Evolutionary conservation across 495 filamentous ascomycete species (phyloP), one percentile per base, ranked within the genome.

Genomic region (Lasiosphaeria miniovina): DNA sequence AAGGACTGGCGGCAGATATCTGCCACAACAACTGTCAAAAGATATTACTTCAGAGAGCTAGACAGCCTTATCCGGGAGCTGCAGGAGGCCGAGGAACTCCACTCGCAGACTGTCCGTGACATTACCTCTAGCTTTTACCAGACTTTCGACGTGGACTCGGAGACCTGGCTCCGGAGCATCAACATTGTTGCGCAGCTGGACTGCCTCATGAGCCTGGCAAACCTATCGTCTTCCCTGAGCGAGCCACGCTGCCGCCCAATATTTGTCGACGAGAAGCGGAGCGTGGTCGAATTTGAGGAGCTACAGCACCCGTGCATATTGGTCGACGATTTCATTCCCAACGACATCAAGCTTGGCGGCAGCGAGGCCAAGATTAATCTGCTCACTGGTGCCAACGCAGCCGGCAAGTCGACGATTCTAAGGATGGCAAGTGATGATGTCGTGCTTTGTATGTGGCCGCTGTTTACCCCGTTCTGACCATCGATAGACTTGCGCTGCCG

Each of bases 341-440:
- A 99, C 66, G 89, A 96, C 69, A 84, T 99, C 55, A 82, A 86
- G 59, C 86, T 99, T 17, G 94, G 94, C 52, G 95, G 95, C 40
- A 77, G 83, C 46, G 72, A 79, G 34, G 72, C 92, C 52, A 96
- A 91, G 67, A 93, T 99, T 65, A 89, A 91, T 66, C 82, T 99
- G 45, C 83, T 99, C 43, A 99, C 94, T 4, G 94, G 94, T 67
- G 94, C 94, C 52, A 99, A 99, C 71, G 94, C 94, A 7, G 95
- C 94, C 52, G 94, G 94, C 71, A 99, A 99, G 76, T 99, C 94
- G 8, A 99, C 94, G n/a, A 83, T 98, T 56, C 86, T 99, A 17
- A 85, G 94, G 61, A 98, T 98, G 95, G 90, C 92, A 79, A 70
- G 82, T 74, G 36, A 35, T 46, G 43, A 46, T 45, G 24, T 33